Evolutionary conservation across 2,329 filamentous ascomycete species (phyloP), one percentile per base, ranked within the genome.

Genomic region (Cercospora sesami): DNA sequence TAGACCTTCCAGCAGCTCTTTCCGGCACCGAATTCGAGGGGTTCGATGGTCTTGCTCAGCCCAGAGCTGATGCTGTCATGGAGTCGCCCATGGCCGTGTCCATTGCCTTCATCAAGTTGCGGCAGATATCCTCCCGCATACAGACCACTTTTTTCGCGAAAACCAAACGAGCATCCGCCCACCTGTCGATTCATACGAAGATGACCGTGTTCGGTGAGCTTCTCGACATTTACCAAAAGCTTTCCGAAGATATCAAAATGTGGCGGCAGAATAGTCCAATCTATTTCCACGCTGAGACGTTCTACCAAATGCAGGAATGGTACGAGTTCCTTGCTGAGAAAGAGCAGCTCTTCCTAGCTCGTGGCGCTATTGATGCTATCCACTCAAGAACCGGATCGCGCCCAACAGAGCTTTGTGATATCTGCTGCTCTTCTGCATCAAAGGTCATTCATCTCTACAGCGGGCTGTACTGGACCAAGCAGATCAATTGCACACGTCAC

Each of bases 291-390:
- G 80, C 81, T 0, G 73, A 72, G 5, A 79, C 78, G n/a, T 73
- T 84, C 0, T 85, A 83, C 45, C 79, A 84, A 64, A 77, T 76
- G 5, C 74, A 78, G 8, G 80, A 81, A 23, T 85, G 81, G 81
- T 83, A 82, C 42, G 81, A 84, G 45, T 77, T 83, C 14, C 71
- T 83, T 3, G 72, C 76, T 1, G 77, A 80, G 4, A 79, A 81
- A 33, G 83, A 84, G 53, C 74, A 77, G 21, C 72, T 83, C 0
- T 74, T 80, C 1, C 75, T 83, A 0, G 71, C 83, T 0, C 75
- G 83, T 53, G 78, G 80, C 0, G 81, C 81, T 0, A 79, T 84
- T 9, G 78, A 83, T 28, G 73, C 80, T 9, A 59, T 2, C 73
- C 80, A 0, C 78, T 82, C 79, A 23, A 75, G 82, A 0, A 66